These are phyloP conservation scores for Fusarium torreyae DNA, from an alignment of 2,329 filamentous ascomycete species.

Conservation along the genomic window DNA sequence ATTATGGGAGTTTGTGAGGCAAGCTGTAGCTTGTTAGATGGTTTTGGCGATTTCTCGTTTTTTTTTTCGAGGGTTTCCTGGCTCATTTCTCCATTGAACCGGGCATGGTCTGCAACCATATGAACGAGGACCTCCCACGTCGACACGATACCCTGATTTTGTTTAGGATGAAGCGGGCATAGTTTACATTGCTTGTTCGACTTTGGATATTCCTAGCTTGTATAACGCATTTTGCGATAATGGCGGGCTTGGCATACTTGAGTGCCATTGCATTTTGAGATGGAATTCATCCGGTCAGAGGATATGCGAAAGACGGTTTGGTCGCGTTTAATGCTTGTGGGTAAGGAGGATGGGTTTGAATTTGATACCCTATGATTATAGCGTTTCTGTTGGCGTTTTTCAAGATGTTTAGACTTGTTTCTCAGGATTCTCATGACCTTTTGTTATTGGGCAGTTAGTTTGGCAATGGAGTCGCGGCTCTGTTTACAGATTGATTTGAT, in stretches of 20 bases:
- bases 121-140: slow-evolving; percentile 34
- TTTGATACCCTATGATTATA: slow-evolving; percentile 47
- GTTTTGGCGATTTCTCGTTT: slow-evolving; percentile 10
- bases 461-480: slow-evolving; percentile 42
- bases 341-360: slow-evolving; percentile 43
- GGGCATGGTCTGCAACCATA: slow-evolving; percentile 20
- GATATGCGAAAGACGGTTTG: slow-evolving; percentile 28
- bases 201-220: slow-evolving; percentile 3
- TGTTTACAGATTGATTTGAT: slow-evolving; percentile 47
- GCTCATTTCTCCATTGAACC: slow-evolving; percentile 11
- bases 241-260: slow-evolving; percentile 6
- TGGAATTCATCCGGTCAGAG: slow-evolving; percentile 24
- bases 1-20: slow-evolving; percentile 8
- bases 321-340: slow-evolving; percentile 26
- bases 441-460: slow-evolving; percentile 29
- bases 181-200: slow-evolving; percentile 4
- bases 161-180: slow-evolving; percentile 37
- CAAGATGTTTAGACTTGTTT: slow-evolving; percentile 43
- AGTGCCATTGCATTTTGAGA: slow-evolving; percentile 8
- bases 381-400: slow-evolving; percentile 32
- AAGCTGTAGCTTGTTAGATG: slow-evolving; percentile 35
- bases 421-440: slow-evolving; percentile 41
- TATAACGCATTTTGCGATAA: not conserved
- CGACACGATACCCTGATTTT: slow-evolving; percentile 49
- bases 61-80: slow-evolving; percentile 24